Base-by-base conservation (phyloP, 352 stramenopile genomes). In the Globisporangium radiosum region DNA sequence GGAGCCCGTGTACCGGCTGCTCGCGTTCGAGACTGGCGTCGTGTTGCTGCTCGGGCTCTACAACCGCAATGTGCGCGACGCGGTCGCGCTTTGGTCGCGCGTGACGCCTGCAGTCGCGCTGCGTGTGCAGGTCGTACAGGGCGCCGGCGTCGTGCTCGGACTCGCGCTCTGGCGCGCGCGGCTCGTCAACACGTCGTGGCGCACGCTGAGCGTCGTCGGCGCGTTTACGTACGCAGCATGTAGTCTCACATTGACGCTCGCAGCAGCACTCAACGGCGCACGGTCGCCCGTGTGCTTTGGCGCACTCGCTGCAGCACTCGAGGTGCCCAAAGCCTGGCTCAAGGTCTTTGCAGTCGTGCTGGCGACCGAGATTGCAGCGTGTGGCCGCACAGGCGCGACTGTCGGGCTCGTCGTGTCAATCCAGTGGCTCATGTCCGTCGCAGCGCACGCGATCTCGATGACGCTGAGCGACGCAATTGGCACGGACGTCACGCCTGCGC, bases 401-500 rank as follows among this genome's bases (percentile, higher is more conserved):
- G 71, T 86, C 43, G 78, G 80, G 0, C 49, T 87, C 9, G 55
- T 85, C 7, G 59, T 83, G 15, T 85, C 77, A 3, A 69, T 80
- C 33, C 71, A 83, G 52, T 64, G 60, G 36, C 68, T 88, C 39
- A 63, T 67, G 3, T 68, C 52, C n/a, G 57, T 75, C 19, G 58
- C 59, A 0, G 60, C 66, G 4, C 68, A 69, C 45, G 72, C 63
- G 15, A 19, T 83, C 4, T 67, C 57, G 0, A 17, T 57, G 4
- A 62, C 59, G 53, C 60, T 84, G 9, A 79, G 59, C 42, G n/a
- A 70, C 6, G 17, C 62, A 8, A 68, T 68, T 52, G 65, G 54
- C 1, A 66, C 65, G 3, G 57, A 54, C 48, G 48, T 69, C n/a
- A 76, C 60, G 0, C 47, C 47, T 15, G 19, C 48, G 7, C 53